Evolutionary conservation across 805 yeast genomes (phyloP), one percentile per base, ranked within the genome.

Genomic region (Yueomyces sp.): DNA sequence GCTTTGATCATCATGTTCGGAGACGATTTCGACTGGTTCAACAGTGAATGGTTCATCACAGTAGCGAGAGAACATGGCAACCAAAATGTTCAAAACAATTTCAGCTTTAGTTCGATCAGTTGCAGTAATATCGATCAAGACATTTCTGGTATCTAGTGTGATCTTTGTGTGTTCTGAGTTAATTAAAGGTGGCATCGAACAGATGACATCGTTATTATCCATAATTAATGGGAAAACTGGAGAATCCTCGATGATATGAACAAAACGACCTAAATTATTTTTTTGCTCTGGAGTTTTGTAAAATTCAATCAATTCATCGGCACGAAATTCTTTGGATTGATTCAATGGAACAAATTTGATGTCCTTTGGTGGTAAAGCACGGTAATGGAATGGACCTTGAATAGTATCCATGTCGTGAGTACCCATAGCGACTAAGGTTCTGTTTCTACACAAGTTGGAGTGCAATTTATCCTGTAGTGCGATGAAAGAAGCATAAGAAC

Each of bases 371-470:
- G 77, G 70, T 51, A 83, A 68, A 38, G 92, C 96, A 59, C 81
- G 85, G 69, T 86, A 92, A 44, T 85, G 76, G 68, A 92, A 86
- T 47, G 95, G 94, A 29, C 85, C 83, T 37, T 74, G 62, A 52
- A 90, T 67, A 40, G 82, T 76, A 62, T 85, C 94, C 49, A 81
- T 72, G 65, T 92, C 97, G 60, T 92, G 99, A 43, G 99, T 92
- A 56, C 99, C 99, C 74, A 90, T 87, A 42, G 98, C 97, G 45
- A 92, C 98, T 54, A 92, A 74, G 33, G 95, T 81, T 74, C 99
- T 85, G 67, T 90, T 85, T 72, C 99, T 90, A 67, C 98, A 90
- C 58, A 92, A 70, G 64, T 92, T 92, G 49, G 94, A 71, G 68
- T 92, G 99, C 52, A 92, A 73, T 66, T 92, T 92, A 65, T 92